Percentiles rank a stretch among this genome's conserved stretches.
phyloP scores from a whole-genome alignment of 169 alveolate genomes.

The Babesia gibsoni region DNA sequence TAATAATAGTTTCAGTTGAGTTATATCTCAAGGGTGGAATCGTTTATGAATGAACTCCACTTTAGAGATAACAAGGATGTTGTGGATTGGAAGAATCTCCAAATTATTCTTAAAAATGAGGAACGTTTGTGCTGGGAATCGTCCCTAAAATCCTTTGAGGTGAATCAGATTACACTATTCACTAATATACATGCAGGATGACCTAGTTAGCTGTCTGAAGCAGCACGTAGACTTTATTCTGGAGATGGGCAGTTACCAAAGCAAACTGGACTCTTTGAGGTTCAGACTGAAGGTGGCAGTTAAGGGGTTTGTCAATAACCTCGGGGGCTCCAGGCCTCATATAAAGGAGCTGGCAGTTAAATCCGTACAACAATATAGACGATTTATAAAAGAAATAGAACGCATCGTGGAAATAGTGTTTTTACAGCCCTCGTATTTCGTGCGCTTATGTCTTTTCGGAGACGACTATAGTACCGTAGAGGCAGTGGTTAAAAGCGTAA shows the following conservation, averaged over 20 bases:
- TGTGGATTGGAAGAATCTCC: constrained; percentile 68
- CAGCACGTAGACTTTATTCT: constrained; percentile 65
- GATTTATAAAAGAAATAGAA: constrained; percentile 14
- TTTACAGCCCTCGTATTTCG: constrained; percentile 57
- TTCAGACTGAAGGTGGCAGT: constrained; percentile 39
- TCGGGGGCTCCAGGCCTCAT: not conserved
- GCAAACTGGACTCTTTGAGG: constrained; percentile 38
- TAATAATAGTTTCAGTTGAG: not conserved
- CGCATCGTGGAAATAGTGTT: constrained; percentile 23
- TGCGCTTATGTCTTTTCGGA: constrained; percentile 56
- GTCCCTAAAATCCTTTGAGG: constrained; percentile 63
- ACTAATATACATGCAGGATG: constrained; percentile 25
- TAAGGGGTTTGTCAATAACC: constrained; percentile 12
- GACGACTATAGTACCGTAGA: constrained; percentile 21
- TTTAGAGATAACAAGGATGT: constrained; percentile 37
- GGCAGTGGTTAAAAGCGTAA: constrained; percentile 20
- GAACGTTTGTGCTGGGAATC: constrained; percentile 58
- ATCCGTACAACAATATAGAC: not conserved
- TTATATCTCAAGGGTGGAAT: constrained; percentile 19
- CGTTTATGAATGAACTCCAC: constrained; percentile 42
- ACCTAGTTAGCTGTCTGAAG: constrained; percentile 58
- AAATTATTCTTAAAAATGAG: constrained; percentile 66
- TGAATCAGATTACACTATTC: not conserved
- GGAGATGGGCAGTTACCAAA: constrained; percentile 50
- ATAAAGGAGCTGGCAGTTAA: not conserved